Evolutionary conservation across 2,329 filamentous ascomycete species (phyloP), one percentile per base, ranked within the genome.

Genomic region (Fusarium poae): DNA sequence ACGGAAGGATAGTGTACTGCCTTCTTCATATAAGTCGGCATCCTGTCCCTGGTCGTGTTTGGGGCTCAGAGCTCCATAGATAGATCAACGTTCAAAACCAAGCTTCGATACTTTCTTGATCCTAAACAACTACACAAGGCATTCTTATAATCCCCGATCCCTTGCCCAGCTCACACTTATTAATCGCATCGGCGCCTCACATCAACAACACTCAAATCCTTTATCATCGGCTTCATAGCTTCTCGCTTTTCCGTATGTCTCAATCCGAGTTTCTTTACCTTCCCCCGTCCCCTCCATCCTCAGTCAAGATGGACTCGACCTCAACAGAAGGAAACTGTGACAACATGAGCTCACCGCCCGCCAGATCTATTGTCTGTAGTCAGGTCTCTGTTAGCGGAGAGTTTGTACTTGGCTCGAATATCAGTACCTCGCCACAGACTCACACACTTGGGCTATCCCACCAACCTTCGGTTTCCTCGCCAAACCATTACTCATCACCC

Each of bases 21-120:
- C 72, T 60, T 67, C 68, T 72, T 74, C 74, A 75, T 76, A 77
- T 77, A 77, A 77, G 74, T 74, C 70, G 63, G 64, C 56, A 67
- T 74, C 69, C 65, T 69, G 69, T 75, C 75, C 75, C 71, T 72
- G 70, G 64, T 61, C 60, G 49, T 67, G 58, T 72, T 75, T 72
- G 71, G 71, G 73, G 73, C 73, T 75, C 70, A 74, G 73, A 75
- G 70, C 42, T 73, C 72, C 72, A 75, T 75, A 74, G 71, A 74
- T 74, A 74, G 72, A 74, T 74, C 72, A 68, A 48, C 49, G 57
- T 65, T 69, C 62, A 65, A 53, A 58, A 66, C 63, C 62, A 50
- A 70, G 61, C 67, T 58, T 68, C 68, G 65, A 72, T 68, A 63
- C 61, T 56, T 71, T 71, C 51, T 67, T 66, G 59, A 59, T 70